Evolutionary conservation across 2,329 filamentous ascomycete genomes (phyloP), one percentile per base, ranked within the genome.

Genomic region (Lachnellula arida): DNA sequence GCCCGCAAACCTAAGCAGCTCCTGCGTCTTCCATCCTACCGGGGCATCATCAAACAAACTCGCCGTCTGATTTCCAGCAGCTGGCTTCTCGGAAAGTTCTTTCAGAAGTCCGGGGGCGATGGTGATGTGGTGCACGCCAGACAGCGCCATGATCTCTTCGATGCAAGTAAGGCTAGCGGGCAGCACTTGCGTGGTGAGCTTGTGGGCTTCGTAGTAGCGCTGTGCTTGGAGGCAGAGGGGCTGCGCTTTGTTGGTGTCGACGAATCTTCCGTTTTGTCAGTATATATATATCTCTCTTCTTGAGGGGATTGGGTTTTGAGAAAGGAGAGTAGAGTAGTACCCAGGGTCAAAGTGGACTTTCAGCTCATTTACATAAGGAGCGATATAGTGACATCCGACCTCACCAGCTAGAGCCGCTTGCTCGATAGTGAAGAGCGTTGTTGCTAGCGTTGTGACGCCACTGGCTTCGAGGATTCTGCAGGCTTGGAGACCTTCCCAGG

Each of bases 311-410:
- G 22, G 34, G 5, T 28, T 8, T 8, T 28, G 7, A 6, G 25
- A 6, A 28, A 28, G 25, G 32, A n/a, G 25, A 19, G 25, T 22
- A 5, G 25, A 4, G 7, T 51, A 70, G 61, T 66, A 81, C 75
- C 68, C 72, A 12, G 71, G 63, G 43, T 82, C 78, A 55, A 85
- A 81, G 62, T 86, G 82, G 5, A 85, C 84, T 60, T 78, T 80
- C 42, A 87, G 71, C 60, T 86, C 82, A 64, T 87, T 86, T 32
- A 87, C 80, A 59, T 86, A 87, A 0, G 85, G 84, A 0, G 84
- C 81, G 44, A 87, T 81, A 62, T 86, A 87, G 0, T 77, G 77
- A 61, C 82, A 86, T 4, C 76, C 75, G 0, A 76, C 79, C 49
- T 83, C 78, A 1, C 75, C 78, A 0, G 84, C 84, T 1, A 85